phyloP scores from a whole-genome alignment of 805 yeast species.

The Pichia sporocuriosa region DNA sequence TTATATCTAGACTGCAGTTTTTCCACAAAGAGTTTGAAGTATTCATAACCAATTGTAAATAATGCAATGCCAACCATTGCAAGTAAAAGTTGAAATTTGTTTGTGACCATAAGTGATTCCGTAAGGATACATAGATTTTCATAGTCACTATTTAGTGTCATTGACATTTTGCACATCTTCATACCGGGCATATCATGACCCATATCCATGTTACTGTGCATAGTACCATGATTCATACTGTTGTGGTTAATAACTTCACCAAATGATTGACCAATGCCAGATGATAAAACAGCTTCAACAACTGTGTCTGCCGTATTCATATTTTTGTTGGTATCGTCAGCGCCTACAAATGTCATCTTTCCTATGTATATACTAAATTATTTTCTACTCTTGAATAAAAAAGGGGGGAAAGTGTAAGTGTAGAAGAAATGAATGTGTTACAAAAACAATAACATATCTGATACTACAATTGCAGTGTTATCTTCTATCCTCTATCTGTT shows the following conservation, averaged over 20 bases:
- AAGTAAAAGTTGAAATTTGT: conserved; percentile 28
- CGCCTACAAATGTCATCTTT: no score
- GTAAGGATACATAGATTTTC: conserved; percentile 37
- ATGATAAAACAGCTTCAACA: no score
- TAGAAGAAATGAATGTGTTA: no score
- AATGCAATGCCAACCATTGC: conserved; percentile 29
- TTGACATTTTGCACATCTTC: conserved; percentile 32
- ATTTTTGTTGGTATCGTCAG: no score
- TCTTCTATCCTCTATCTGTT: no score
- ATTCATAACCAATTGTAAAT: conserved; percentile 33
- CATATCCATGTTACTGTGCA: conserved; percentile 12
- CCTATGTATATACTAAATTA: no score
- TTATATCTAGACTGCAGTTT: conserved; percentile 20
- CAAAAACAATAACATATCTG: no score
- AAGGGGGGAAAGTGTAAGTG: no score
- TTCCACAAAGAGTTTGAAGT: conserved; percentile 24
- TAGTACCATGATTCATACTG: conserved; percentile 5
- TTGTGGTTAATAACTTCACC: conserved; percentile 23
- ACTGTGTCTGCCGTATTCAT: no score
- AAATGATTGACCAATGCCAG: no score
- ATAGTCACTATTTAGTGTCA: conserved; percentile 40
- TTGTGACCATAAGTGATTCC: conserved; percentile 34
- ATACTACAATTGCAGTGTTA: no score
- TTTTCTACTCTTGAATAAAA: no score
- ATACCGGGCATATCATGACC: conserved; percentile 15